Base-by-base conservation (phyloP, 2,329 filamentous ascomycete species). In the Colletotrichum sp. region DNA sequence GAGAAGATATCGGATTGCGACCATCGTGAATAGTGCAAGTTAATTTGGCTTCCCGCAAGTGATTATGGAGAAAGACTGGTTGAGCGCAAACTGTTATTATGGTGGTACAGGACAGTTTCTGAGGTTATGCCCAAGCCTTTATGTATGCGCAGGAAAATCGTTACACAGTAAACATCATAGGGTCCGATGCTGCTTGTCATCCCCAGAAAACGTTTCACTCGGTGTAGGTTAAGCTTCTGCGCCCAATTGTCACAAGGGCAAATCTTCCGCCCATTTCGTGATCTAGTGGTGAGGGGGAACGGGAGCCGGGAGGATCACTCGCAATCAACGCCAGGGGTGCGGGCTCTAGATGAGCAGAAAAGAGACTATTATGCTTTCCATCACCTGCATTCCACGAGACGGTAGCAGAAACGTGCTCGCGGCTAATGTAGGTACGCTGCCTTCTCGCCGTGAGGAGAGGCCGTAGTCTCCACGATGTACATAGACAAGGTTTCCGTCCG, bases 211-310 rank as follows among this genome's bases (percentile, higher is more conserved):
- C 3, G 63, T 66, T 22, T 66, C 36, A 52, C 11, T 49, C 44
- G 0, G 3, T 30, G 36, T 67, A 67, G 39, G 65, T 67, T 67
- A 67, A 55, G 44, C 65, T 67, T 67, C 55, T 27, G 63, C n/a
- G 36, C n/a, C 0, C 11, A 19, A 30, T 13, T 12, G 65, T 67
- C 44, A 57, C 44, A 67, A 55, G 65, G 29, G 3, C 1, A 25
- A 67, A 55, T 49, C 65, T 57, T 57, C 13, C n/a, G 11, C 29
- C n/a, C 4, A 62, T 34, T n/a, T 30, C 1, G 11, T 12, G n/a
- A 22, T 22, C 5, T 34, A 49, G 9, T 25, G 16, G 44, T 27
- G 64, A 25, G 29, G 44, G 16, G n/a, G 6, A 1, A 22, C 15
- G 0, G 1, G 2, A 32, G 36, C 36, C 29, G 39, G 39, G 39